Evolutionary conservation across 306 rosid species (phyloP), one percentile per base, ranked within the genome.

Genomic region (Quercus suber): DNA sequence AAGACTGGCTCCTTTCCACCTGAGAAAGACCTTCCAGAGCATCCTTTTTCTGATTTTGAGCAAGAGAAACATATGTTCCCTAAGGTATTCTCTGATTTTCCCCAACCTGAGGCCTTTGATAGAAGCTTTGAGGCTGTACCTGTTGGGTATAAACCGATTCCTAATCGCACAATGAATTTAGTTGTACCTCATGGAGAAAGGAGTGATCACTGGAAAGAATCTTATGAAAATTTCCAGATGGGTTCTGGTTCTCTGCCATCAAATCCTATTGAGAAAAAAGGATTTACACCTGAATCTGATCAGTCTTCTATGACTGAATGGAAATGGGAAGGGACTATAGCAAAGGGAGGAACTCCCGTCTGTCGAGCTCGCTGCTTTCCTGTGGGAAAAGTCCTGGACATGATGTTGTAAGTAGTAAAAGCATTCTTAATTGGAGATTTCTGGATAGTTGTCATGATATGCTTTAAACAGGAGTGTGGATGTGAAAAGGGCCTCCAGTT

Each of bases 311-410:
- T 85, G 76, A 82, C 83, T 6, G 93, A 90, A 83, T 95, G 99
- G 99, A 95, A 91, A 83, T 95, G 99, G 99, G 98, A 93, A 88
- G 98, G 99, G 74, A 93, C 96, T 77, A 95, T 91, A 79, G 99
- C 99, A 56, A 95, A 95, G 90, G 98, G 99, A 73, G 99, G 99
- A 80, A 90, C 97, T 37, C 98, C 97, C 78, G 86, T 95, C 72
- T 91, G 99, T 83, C 96, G 91, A 75, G 99, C 99, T 58, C 99
- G 94, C 73, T 93, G 99, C 88, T 95, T 95, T 84, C 99, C 98
- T 60, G 97, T 95, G 67, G 99, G 97, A 65, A 93, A 93, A 86
- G 84, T 87, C 81, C 86, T 95, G 60, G 99, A 93, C 84, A 87
- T 89, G 15, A 70, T 77, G 78, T 73, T 95, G 99, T 95, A 90